A percentile compares a stretch with the other conserved stretches of the same genome.
Evolutionary conservation across 768 basidiomycete genomes (phyloP).

Genomic region (Cystofilobasidium capitatum): DNA sequence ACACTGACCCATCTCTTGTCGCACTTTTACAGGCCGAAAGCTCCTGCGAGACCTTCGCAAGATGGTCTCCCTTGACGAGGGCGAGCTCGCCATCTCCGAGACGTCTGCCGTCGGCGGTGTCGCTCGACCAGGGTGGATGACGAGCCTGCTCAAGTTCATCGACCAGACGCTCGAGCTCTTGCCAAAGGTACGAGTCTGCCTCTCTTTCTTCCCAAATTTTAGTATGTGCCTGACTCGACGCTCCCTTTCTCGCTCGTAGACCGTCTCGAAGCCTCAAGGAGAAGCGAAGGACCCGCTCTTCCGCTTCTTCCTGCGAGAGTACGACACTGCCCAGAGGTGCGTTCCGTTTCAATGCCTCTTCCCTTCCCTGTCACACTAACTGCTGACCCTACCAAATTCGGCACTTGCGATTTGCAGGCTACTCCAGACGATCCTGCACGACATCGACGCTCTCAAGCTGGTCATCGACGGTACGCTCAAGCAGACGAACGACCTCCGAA

Average conservation of each 20-base stretch:
- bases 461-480: slow-evolving; percentile 80
- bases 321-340: slow-evolving; percentile 50
- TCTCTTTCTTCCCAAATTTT: background rate
- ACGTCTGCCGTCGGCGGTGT: too few species aligned
- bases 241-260: slow-evolving; percentile 40
- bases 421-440: slow-evolving; percentile 65
- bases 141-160: slow-evolving; percentile 66
- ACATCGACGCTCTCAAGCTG: slow-evolving; percentile 68
- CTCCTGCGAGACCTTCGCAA: slow-evolving; percentile 78
- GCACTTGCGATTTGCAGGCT: slow-evolving; percentile 46
- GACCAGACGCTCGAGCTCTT: slow-evolving; percentile 70
- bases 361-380: too few species aligned
- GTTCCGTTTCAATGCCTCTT: background rate
- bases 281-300: slow-evolving; percentile 70
- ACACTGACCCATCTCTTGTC: background rate
- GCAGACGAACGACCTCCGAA: slow-evolving; percentile 93
- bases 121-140: slow-evolving; percentile 91
- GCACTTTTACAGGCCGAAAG: slow-evolving; percentile 53
- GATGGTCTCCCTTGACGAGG: slow-evolving; percentile 82
- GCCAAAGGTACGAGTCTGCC: slow-evolving; percentile 52
- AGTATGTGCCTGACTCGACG: slow-evolving; percentile 25
- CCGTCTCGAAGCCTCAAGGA: slow-evolving; percentile 55
- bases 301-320: slow-evolving; percentile 80
- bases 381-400: background rate
- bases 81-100: slow-evolving; percentile 47